Percentiles rank a stretch among this genome's conserved stretches.
These are phyloP conservation scores for Colletotrichum sublineola DNA, from an alignment of 2,329 filamentous ascomycete genomes.

Conservation along the genomic window DNA sequence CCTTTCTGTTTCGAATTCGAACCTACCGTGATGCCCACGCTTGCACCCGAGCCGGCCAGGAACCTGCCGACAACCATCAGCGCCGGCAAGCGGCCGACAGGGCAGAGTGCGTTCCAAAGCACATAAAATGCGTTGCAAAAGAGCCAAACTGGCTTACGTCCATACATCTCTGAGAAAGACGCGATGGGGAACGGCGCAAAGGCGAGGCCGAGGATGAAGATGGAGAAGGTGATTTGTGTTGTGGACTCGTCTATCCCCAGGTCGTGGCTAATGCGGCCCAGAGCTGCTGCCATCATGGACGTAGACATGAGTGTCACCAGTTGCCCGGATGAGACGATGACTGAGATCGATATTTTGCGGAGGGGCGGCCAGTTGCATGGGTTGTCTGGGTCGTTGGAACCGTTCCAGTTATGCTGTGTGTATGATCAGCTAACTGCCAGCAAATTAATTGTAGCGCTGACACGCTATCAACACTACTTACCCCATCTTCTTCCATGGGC, in stretches of 20 bases:
- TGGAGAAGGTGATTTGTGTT: conserved; percentile 18
- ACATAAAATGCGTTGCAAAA: conserved; percentile 51
- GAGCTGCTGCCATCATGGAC: conserved; percentile 53
- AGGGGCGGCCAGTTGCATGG: conserved; percentile 65
- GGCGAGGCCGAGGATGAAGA: conserved; percentile 63
- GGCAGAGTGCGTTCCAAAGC: conserved; percentile 60
- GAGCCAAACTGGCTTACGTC: conserved; percentile 55
- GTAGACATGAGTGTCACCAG: conserved; percentile 54
- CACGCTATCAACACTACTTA: not conserved
- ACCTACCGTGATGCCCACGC: conserved; percentile 49
- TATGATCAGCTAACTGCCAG: not conserved
- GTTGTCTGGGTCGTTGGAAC: conserved; percentile 60
- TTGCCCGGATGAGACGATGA: conserved; percentile 51
- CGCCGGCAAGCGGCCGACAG: conserved; percentile 61
- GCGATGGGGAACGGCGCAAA: conserved; percentile 58
- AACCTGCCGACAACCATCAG: conserved; percentile 71
- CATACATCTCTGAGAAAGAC: conserved; percentile 59
- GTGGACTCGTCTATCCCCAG: conserved; percentile 46
- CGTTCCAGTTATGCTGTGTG: conserved; percentile 54
- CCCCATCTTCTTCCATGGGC: not conserved
- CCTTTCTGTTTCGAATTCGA: too few species aligned
- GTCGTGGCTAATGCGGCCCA: conserved; percentile 51
- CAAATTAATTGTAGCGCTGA: not conserved
- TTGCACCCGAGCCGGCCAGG: conserved; percentile 63
- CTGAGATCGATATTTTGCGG: conserved; percentile 54